phyloP scores from a whole-genome alignment of 495 filamentous ascomycete genomes.

The Trichocladium uniseriatum region DNA sequence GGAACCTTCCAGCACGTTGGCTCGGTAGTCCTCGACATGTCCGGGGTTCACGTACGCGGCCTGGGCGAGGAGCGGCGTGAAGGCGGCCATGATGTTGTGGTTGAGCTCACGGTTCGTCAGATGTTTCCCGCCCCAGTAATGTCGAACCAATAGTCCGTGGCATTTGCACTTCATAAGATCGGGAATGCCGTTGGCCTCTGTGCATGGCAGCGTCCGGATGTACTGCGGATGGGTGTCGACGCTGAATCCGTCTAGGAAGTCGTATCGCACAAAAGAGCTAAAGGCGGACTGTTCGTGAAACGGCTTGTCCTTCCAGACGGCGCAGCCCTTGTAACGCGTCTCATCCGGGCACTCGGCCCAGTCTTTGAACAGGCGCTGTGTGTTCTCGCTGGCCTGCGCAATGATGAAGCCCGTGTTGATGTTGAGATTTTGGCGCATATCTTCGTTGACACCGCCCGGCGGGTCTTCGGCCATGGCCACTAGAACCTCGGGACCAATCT shows the following conservation, averaged over 20 bases:
- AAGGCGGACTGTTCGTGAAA: conserved; percentile 27
- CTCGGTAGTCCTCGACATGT: conserved; percentile 14
- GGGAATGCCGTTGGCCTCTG: conserved; percentile 25
- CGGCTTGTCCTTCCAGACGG: conserved; percentile 15
- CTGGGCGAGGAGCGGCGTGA: conserved; percentile 17
- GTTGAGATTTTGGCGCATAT: conserved; percentile 12
- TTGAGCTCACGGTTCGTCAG: conserved; percentile 15
- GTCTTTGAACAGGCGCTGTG: conserved; percentile 21
- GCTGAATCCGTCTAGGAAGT: conserved; percentile 23
- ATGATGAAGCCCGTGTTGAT: conserved; percentile 29
- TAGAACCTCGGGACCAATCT: conserved; percentile 32
- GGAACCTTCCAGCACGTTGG: conserved; percentile 14
- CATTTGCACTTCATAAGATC: conserved; percentile 13
- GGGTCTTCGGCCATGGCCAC: conserved; percentile 40
- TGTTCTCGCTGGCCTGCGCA: conserved; percentile 20
- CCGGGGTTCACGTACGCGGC: conserved; percentile 7
- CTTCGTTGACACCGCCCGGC: conserved; percentile 13
- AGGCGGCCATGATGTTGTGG: conserved; percentile 17
- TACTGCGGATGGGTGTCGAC: conserved; percentile 16
- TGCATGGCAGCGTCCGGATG: conserved; percentile 19
- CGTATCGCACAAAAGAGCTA: conserved; percentile 22
- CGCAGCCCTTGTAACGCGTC: conserved; percentile 22
- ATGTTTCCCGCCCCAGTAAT: conserved; percentile 22
- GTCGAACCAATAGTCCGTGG: conserved; percentile 21
- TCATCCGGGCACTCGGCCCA: conserved; percentile 26